phyloP scores from a whole-genome alignment of 2,329 filamentous ascomycete genomes.

The Fusarium fujikuroi region DNA sequence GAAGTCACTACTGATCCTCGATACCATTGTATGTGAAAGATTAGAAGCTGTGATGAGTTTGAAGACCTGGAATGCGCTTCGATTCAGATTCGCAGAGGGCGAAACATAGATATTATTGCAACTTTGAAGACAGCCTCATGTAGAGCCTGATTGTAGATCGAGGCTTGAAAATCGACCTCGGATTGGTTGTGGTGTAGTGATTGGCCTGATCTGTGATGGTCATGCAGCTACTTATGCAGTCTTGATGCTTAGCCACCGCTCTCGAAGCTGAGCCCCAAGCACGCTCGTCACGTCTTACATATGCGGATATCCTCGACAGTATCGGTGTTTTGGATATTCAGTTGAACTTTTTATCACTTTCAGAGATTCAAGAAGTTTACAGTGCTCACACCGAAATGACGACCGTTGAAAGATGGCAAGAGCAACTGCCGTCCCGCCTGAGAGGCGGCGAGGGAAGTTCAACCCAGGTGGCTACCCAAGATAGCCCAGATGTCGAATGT shows the following conservation, averaged over 20 bases:
- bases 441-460: background rate
- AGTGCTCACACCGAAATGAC: background rate
- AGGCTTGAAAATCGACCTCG: background rate
- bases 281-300: background rate
- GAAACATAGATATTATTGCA: background rate
- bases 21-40: background rate
- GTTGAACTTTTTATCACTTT: fast-evolving
- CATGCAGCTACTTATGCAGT: background rate
- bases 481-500: background rate
- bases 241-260: background rate
- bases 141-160: background rate
- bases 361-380: no score
- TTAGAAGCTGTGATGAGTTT: background rate
- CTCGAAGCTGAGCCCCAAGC: background rate
- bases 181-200: background rate
- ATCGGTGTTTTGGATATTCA: fast-evolving
- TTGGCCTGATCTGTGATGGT: background rate
- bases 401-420: background rate
- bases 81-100: fast-evolving
- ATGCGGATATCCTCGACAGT: no score
- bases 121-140: background rate
- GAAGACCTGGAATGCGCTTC: background rate
- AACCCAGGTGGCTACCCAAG: background rate
- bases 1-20: background rate
- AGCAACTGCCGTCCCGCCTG: background rate